A percentile compares a stretch with the other conserved stretches of the same genome.
Conservation (phyloP, 768 basidiomycete species). For the Boletellus ananas region DNA sequence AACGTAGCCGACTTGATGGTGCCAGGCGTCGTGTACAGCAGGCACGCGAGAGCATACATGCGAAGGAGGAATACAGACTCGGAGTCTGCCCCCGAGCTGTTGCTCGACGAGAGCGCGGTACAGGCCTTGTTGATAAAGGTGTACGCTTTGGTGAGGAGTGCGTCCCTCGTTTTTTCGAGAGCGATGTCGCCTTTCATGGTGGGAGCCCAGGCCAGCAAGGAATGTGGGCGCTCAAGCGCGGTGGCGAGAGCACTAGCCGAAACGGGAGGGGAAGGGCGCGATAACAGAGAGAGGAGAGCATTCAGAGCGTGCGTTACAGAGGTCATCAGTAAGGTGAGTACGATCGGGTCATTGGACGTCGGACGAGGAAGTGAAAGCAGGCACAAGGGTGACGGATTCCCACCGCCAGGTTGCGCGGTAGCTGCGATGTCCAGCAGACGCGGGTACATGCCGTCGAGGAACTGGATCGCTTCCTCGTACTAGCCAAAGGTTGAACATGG, state of each 20-base stretch:
- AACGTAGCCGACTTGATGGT: constrained; percentile 50
- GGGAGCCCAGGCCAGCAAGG: constrained; percentile 54
- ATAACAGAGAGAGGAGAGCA: constrained; percentile 32
- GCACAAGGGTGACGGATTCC: constrained; percentile 14
- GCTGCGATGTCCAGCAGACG: constrained; percentile 30
- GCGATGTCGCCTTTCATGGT: constrained; percentile 32
- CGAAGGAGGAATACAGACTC: constrained; percentile 37
- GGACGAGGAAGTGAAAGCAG: constrained; percentile 45
- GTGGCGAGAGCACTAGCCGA: constrained; percentile 25
- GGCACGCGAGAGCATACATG: constrained; percentile 42
- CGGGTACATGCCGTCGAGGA: constrained; percentile 46
- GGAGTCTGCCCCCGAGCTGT: constrained; percentile 8
- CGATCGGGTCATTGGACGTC: constrained; percentile 23
- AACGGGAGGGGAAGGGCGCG: constrained; percentile 16
- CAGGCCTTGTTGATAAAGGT: constrained; percentile 42
- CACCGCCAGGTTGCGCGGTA: not conserved
- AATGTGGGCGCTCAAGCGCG: constrained; percentile 30
- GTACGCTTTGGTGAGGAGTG: constrained; percentile 58
- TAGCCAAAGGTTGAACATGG: constrained; percentile 23
- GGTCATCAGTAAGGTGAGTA: constrained; percentile 55
- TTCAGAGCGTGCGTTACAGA: constrained; percentile 56
- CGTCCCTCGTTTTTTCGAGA: constrained; percentile 52
- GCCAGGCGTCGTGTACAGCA: constrained; percentile 47
- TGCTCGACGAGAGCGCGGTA: constrained; percentile 29
- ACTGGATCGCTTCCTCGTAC: constrained; percentile 49